Percentiles rank a stretch among this genome's conserved stretches.
phyloP scores from a whole-genome alignment of 2,329 filamentous ascomycete species.

The Apiospora rasikravindrae region DNA sequence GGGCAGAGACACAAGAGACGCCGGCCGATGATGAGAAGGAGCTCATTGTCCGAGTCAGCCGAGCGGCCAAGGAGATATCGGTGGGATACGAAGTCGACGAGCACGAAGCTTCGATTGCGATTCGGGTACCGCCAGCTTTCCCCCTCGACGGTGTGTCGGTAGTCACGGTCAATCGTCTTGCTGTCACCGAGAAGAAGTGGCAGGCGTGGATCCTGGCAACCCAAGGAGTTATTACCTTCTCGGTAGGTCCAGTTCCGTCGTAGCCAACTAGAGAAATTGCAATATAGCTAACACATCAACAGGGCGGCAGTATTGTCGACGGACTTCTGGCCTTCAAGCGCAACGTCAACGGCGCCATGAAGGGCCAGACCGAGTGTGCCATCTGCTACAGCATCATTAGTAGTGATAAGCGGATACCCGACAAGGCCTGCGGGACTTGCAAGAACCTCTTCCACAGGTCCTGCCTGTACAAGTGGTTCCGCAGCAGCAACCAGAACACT shows the following conservation, averaged over 20 bases:
- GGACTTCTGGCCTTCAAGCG: slow-evolving; percentile 83
- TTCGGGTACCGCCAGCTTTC: slow-evolving; percentile 80
- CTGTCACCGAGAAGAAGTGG: slow-evolving; percentile 91
- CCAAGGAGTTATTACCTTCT: slow-evolving; percentile 92
- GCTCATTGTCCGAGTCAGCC: slow-evolving; percentile 72
- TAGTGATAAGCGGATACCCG: slow-evolving; percentile 84
- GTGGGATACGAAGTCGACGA: slow-evolving; percentile 91
- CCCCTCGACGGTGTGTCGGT: slow-evolving; percentile 82
- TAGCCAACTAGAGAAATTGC: background rate
- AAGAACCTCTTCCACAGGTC: slow-evolving; percentile 90
- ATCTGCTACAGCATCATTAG: slow-evolving; percentile 97
- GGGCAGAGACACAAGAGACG: slow-evolving; percentile 62
- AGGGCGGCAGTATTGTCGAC: slow-evolving; percentile 86
- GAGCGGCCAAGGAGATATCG: slow-evolving; percentile 74
- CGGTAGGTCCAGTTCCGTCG: slow-evolving; percentile 49
- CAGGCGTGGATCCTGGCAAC: slow-evolving; percentile 86
- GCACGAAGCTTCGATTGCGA: slow-evolving; percentile 79
- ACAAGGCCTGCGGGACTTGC: slow-evolving; percentile 90
- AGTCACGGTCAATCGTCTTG: slow-evolving; percentile 78
- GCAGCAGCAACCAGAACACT: slow-evolving; percentile 86
- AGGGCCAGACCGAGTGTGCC: slow-evolving; percentile 92
- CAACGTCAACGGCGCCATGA: slow-evolving; percentile 86
- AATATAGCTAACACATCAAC: background rate
- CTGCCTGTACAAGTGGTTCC: slow-evolving; percentile 97
- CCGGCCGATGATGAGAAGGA: slow-evolving; percentile 59